Percentiles rank a stretch among this genome's conserved stretches.
phyloP scores from a whole-genome alignment of 331 rosid species.

The Quercus tomentella region DNA sequence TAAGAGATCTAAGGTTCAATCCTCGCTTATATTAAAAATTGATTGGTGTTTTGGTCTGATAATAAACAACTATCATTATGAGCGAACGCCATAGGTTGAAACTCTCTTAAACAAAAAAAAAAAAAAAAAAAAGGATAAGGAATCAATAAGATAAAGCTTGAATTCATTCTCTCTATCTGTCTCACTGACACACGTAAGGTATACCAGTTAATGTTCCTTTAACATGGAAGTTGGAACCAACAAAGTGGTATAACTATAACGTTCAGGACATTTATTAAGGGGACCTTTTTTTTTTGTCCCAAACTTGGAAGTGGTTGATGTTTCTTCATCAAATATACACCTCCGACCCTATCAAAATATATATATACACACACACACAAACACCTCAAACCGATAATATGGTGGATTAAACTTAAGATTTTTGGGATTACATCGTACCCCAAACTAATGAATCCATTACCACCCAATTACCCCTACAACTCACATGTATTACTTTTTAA shows the following conservation, averaged over 20 bases:
- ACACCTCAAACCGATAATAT: no score
- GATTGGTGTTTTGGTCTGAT: accelerated
- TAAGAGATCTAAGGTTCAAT: accelerated
- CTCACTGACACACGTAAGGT: neutral
- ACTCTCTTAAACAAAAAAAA: no score
- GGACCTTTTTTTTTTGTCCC: neutral
- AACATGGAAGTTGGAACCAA: neutral
- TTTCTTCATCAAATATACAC: no score
- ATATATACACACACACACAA: no score
- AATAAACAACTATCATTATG: accelerated
- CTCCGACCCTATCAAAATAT: no score
- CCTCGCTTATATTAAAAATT: accelerated
- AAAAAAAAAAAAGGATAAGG: no score
- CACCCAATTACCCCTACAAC: no score
- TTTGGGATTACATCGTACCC: no score
- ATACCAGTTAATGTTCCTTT: neutral
- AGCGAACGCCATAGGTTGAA: accelerated
- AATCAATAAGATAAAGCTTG: neutral
- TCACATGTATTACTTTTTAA: no score
- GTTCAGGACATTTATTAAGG: neutral
- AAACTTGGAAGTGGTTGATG: no score
- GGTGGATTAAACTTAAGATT: no score
- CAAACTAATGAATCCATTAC: no score
- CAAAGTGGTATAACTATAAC: neutral
- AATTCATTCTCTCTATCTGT: neutral